Evolutionary conservation across 2,329 filamentous ascomycete genomes (phyloP).

Genomic region (Purpureocillium lavendulum): DNA sequence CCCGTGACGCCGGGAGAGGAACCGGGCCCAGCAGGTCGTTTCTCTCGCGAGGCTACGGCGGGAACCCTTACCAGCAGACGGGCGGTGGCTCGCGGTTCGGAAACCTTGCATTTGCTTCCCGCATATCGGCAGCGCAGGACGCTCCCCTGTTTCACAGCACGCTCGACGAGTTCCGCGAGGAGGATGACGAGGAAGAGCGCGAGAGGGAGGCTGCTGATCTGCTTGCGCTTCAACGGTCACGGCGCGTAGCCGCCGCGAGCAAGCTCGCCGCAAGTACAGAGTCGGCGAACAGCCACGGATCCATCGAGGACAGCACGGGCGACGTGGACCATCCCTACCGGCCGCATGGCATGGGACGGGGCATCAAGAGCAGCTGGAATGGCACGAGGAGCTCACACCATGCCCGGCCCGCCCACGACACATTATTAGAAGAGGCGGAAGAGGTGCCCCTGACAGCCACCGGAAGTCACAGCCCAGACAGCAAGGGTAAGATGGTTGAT

Average conservation of each 20-base stretch:
- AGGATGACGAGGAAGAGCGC: conserved; percentile 86
- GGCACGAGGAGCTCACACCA: conserved; percentile 36
- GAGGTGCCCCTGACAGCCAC: conserved; percentile 28
- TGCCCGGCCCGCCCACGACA: conserved; percentile 16
- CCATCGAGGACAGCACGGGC: conserved; percentile 22
- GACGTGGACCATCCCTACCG: conserved; percentile 28
- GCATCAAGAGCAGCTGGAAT: conserved; percentile 59
- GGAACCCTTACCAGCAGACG: conserved; percentile 79
- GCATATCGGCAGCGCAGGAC: conserved; percentile 63
- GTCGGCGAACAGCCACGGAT: conserved; percentile 36
- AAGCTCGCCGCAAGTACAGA: conserved; percentile 80
- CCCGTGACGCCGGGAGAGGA: conserved; percentile 21
- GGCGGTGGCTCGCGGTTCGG: conserved; percentile 66
- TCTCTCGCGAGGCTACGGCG: conserved; percentile 37
- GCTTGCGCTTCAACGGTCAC: conserved; percentile 82
- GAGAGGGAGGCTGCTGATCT: conserved; percentile 90
- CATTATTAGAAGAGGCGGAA: conserved; percentile 31
- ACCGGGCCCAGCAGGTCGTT: conserved; percentile 30
- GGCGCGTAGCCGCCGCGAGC: conserved; percentile 78
- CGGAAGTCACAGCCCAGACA: conserved; percentile 18
- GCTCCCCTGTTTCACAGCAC: conserved; percentile 93
- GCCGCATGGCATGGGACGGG: conserved; percentile 37
- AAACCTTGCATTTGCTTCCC: conserved; percentile 62
- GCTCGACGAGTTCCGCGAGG: conserved; percentile 82
- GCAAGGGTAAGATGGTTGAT: conserved; percentile 71